A percentile compares a stretch with the other conserved stretches of the same genome.
Evolutionary conservation across 2,329 filamentous ascomycete genomes (phyloP).

Genomic region (Colletotrichum tabaci): DNA sequence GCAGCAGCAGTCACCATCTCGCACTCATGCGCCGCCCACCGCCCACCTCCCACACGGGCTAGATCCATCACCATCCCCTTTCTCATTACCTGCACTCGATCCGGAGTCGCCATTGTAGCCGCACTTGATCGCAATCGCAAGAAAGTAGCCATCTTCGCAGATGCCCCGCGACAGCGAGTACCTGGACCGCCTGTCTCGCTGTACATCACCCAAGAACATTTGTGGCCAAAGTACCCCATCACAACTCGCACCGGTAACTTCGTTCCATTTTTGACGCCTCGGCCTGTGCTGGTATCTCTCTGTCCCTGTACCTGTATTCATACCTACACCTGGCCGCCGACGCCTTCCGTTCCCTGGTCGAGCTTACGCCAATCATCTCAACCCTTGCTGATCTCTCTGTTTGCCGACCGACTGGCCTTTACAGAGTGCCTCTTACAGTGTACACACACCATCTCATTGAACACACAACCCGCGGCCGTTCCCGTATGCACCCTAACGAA

Average conservation of each 20-base stretch:
- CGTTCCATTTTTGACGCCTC: slow-evolving; percentile 10
- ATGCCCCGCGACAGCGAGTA: neutral
- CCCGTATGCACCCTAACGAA: slow-evolving; percentile 24
- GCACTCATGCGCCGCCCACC: neutral
- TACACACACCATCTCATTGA: slow-evolving; percentile 19
- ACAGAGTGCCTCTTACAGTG: slow-evolving; percentile 29
- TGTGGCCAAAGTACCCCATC: slow-evolving; percentile 25
- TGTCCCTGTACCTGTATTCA: slow-evolving; percentile 1
- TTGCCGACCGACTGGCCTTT: slow-evolving; percentile 24
- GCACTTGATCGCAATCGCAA: slow-evolving; percentile 34
- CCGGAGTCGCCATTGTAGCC: slow-evolving; percentile 13
- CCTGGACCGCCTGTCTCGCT: neutral
- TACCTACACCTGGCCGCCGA: neutral
- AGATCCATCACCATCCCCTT: neutral
- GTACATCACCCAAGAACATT: neutral
- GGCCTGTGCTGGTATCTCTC: slow-evolving; percentile 11
- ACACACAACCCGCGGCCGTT: slow-evolving; percentile 9
- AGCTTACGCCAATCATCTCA: slow-evolving; percentile 36
- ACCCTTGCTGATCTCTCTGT: slow-evolving; percentile 32
- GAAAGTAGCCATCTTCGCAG: neutral
- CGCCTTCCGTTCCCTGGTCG: slow-evolving; percentile 17
- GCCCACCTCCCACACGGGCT: slow-evolving; percentile 17
- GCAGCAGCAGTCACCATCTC: neutral
- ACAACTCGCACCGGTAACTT: slow-evolving; percentile 20
- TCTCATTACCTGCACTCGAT: slow-evolving; percentile 10